These are phyloP conservation scores for Acanthochlamys bracteata DNA, from an alignment of 106 monocot genomes.

Conservation along the genomic window DNA sequence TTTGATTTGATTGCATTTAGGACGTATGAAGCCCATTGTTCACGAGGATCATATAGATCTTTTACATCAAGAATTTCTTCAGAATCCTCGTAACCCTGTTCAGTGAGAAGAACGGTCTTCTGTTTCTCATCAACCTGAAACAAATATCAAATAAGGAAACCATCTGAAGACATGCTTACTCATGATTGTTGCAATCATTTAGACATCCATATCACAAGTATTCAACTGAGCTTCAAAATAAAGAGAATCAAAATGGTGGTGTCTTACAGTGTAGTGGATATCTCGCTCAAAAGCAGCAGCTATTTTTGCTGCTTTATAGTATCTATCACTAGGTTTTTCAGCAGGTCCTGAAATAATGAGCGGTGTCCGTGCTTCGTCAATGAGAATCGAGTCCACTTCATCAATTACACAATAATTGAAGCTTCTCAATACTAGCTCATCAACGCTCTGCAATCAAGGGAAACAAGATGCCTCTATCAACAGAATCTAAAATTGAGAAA, in stretches of 20 bases:
- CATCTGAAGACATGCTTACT: too few species aligned
- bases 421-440: constrained; percentile 76
- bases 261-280: constrained; percentile 87
- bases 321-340: constrained; percentile 90
- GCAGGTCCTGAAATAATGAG: constrained; percentile 95
- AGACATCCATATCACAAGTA: neutral
- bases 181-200: too few species aligned
- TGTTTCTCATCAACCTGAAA: constrained; percentile 98
- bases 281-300: constrained; percentile 87
- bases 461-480: neutral
- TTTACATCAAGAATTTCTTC: constrained; percentile 94
- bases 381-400: constrained; percentile 99
- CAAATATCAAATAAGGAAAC: neutral
- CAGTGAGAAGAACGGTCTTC: constrained; percentile 83
- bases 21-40: constrained; percentile 92
- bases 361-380: constrained; percentile 98
- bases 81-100: constrained; percentile 93
- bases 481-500: neutral
- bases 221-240: too few species aligned
- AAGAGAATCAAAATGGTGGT: neutral
- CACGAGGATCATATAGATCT: constrained; percentile 93
- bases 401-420: constrained; percentile 95
- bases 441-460: constrained; percentile 55
- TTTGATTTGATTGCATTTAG: constrained; percentile 94
- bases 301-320: constrained; percentile 96